A percentile compares a stretch with the other conserved stretches of the same genome.
Conservation (phyloP, 164 flowering plant genomes). For the Liriodendron chinense region DNA sequence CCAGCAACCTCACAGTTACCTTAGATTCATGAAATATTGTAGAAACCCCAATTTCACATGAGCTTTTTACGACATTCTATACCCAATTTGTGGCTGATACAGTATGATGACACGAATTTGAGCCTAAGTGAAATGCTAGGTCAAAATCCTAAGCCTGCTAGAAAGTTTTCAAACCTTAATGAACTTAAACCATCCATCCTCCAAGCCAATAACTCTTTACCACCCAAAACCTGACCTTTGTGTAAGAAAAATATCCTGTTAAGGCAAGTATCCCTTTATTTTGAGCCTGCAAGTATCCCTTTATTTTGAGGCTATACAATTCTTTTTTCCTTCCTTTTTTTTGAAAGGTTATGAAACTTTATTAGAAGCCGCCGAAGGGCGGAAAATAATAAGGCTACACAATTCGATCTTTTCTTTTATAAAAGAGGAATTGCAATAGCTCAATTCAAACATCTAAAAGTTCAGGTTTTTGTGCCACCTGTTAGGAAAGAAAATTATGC, state of each 20-base stretch:
- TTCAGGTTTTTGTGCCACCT: neutral
- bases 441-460: neutral
- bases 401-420: too few species aligned
- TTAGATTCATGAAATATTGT: neutral
- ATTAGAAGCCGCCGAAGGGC: too few species aligned
- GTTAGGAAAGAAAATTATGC: neutral
- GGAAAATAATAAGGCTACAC: too few species aligned
- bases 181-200: neutral
- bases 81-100: neutral
- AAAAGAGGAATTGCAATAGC: neutral
- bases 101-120: neutral
- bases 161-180: neutral
- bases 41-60: neutral
- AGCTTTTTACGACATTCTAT: neutral
- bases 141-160: neutral
- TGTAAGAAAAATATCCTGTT: too few species aligned
- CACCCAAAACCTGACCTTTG: neutral
- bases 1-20: neutral
- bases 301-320: too few species aligned
- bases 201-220: neutral
- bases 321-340: too few species aligned
- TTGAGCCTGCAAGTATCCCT: too few species aligned
- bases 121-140: neutral
- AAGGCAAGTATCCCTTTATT: too few species aligned
- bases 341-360: too few species aligned